Evolutionary conservation across 2,329 filamentous ascomycete species (phyloP).

Genomic region (Exutisphaerella laricina): DNA sequence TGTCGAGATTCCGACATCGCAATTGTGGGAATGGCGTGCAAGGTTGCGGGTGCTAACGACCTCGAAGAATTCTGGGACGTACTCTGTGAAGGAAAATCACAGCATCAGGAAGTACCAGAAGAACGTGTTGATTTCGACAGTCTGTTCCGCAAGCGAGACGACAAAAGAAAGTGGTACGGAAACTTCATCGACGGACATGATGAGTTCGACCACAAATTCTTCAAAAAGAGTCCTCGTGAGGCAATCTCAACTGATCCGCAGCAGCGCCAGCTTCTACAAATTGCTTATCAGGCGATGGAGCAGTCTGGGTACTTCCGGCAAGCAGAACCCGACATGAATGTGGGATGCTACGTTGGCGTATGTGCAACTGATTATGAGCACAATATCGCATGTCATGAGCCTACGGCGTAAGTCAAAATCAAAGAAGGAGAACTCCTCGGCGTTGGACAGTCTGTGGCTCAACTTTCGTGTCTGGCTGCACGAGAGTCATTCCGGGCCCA

Average conservation of each 20-base stretch:
- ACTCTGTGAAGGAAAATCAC: slow-evolving; percentile 6
- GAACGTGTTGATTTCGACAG: background rate
- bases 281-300: slow-evolving; percentile 33
- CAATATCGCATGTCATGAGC: slow-evolving; percentile 2
- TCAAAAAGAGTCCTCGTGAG: slow-evolving; percentile 30
- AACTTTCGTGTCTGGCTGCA: slow-evolving; percentile 28
- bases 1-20: no score
- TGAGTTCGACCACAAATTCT: slow-evolving; percentile 34
- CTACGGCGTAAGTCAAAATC: no score
- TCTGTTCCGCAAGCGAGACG: background rate
- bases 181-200: slow-evolving; percentile 17
- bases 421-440: no score
- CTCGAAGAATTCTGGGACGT: slow-evolving; percentile 15
- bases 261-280: slow-evolving; percentile 28
- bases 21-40: slow-evolving; percentile 16
- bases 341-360: slow-evolving; percentile 39
- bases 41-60: slow-evolving; percentile 9
- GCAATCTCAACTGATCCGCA: slow-evolving; percentile 30
- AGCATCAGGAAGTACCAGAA: slow-evolving; percentile 6
- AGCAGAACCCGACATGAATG: slow-evolving; percentile 33
- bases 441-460: slow-evolving; percentile 23
- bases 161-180: slow-evolving; percentile 4
- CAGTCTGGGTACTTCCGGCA: slow-evolving; percentile 29
- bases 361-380: slow-evolving; percentile 37
- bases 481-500: no score